Conservation (phyloP, 2,329 filamentous ascomycete species). For the Hymenoscyphus fraxineus region DNA sequence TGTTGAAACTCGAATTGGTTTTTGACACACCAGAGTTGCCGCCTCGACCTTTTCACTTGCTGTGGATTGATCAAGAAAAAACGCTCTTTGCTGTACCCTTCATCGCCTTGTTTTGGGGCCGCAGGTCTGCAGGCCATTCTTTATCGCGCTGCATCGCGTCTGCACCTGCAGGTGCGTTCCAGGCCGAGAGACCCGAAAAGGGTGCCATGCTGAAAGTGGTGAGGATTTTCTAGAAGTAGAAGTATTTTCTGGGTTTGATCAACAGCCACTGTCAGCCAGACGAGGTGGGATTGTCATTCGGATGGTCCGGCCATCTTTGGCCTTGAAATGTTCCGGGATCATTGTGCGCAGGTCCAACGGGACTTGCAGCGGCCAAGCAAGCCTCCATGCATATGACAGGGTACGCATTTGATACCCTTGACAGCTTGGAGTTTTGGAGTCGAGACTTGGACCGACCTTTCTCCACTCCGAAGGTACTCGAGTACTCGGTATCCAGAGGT, state of each 20-base stretch:
- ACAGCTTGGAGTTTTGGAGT: neutral
- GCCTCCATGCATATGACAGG: slow-evolving; percentile 3
- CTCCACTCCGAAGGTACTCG: neutral
- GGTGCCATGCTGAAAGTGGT: neutral
- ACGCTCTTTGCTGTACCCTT: no score
- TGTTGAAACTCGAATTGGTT: slow-evolving; percentile 17
- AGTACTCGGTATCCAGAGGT: neutral
- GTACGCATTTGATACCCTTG: neutral
- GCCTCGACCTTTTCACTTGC: neutral
- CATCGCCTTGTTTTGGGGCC: neutral
- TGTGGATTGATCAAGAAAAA: neutral
- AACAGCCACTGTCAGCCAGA: neutral
- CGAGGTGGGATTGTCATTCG: neutral
- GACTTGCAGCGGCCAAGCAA: slow-evolving; percentile 5
- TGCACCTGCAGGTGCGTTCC: slow-evolving; percentile 1
- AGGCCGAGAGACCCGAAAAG: neutral
- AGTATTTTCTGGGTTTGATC: slow-evolving; percentile 4
- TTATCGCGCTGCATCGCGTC: slow-evolving; percentile 14
- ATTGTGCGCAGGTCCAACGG: slow-evolving; percentile 11
- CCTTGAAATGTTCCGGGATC: slow-evolving; percentile 3
- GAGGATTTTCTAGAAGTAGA: neutral
- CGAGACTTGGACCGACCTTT: neutral
- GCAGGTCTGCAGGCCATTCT: slow-evolving; percentile 3
- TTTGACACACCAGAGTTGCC: neutral
- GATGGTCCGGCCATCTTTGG: neutral